Evolutionary conservation across 2,329 filamentous ascomycete genomes (phyloP), one percentile per base, ranked within the genome.

Genomic region (Curvularia verruculosa): DNA sequence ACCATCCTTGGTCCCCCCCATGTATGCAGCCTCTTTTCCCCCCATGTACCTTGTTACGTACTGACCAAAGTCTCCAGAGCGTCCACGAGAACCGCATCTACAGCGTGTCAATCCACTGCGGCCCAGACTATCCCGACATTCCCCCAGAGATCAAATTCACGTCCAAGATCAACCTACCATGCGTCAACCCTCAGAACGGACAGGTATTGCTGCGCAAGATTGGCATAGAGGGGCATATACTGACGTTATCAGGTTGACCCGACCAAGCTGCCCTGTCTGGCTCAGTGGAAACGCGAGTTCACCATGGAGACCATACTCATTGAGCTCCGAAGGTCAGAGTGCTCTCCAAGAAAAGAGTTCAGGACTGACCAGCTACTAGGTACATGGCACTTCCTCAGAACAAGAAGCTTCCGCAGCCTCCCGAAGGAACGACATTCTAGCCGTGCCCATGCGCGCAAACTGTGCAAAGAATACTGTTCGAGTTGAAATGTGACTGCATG

Each of bases 41-140:
- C 31, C 3, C 51, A 64, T 8, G 28, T n/a, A 15, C 5, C 1
- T 13, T 1, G 5, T 26, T 28, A 2, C 3, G 10, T 28, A 51
- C 58, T 69, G 29, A 70, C 41, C 37, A 5, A 41, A 6, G 10
- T 8, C 49, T 29, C 18, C 72, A 95, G 91, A 96, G 92, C 79
- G 92, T 89, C 61, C 94, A 98, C 77, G 95, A 99, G 83, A 99
- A 99, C 81, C 90, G 95, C 72, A 99, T 99, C 81, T 99, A 99
- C 84, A 96, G 92, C 68, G 85, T 99, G 71, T 96, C 94, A 79
- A 96, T 99, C 82, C 89, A 96, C 81, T 99, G 95, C 81, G 93
- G 92, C 61, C 84, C 87, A 47, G 83, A 90, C 56, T 99, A 99
- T 77, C 95, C 95, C 50, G 92, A 96, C 75, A 82, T 86, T 61